Evolutionary conservation across 495 filamentous ascomycete species (phyloP).

Genomic region (Rhypophila decipiens): DNA sequence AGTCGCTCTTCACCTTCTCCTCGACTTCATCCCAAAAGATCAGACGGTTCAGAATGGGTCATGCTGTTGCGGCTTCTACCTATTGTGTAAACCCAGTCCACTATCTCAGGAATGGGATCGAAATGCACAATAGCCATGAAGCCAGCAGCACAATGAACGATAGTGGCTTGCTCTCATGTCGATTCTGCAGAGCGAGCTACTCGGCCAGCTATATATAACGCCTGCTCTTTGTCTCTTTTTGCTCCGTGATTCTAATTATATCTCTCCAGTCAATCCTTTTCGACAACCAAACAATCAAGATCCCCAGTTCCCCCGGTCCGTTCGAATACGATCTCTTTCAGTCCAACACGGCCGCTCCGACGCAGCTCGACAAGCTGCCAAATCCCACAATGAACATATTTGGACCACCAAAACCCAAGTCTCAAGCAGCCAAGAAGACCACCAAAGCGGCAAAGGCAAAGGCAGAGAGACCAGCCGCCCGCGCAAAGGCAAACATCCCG

Average conservation of each 20-base stretch:
- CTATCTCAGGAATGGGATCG: too few relatives aligned
- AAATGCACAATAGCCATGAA: background rate
- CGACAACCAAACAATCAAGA: constrained; percentile 29
- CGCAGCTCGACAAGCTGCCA: constrained; percentile 28
- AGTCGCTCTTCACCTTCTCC: constrained; percentile 24
- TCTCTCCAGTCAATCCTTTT: constrained; percentile 32
- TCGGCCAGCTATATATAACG: too few relatives aligned
- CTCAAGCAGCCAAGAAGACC: too few relatives aligned
- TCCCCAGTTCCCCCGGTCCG: constrained; percentile 26
- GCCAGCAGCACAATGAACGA: background rate
- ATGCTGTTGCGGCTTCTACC: too few relatives aligned
- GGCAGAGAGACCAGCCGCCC: too few relatives aligned
- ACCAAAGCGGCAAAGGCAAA: constrained; percentile 24
- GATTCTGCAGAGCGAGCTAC: too few relatives aligned
- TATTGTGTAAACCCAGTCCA: constrained; percentile 11
- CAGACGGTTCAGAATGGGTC: too few relatives aligned
- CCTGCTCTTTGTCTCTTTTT: background rate
- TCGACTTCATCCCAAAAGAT: too few relatives aligned
- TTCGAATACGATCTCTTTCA: constrained; percentile 40
- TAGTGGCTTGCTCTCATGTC: too few relatives aligned
- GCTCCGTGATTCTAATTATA: constrained; percentile 4
- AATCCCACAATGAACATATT: constrained; percentile 41
- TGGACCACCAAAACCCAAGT: constrained; percentile 36
- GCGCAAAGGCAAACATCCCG: too few relatives aligned
- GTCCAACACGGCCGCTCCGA: constrained; percentile 24